Base-by-base conservation (phyloP, 495 filamentous ascomycete genomes). In the Lasiosphaeris hirsuta region DNA sequence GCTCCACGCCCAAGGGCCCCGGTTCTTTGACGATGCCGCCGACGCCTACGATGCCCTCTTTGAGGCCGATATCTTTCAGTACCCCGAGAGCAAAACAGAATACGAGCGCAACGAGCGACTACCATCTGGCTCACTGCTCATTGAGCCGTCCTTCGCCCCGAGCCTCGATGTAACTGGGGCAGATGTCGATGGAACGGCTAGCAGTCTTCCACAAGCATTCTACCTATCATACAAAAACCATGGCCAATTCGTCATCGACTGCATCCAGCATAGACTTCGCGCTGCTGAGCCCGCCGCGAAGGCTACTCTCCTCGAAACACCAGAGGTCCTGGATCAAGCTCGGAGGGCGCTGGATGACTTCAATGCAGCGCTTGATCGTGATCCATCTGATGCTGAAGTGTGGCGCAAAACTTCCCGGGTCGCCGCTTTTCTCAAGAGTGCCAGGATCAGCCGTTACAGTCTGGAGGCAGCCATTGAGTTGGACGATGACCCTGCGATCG, bases 151-250 rank as follows among this genome's bases (percentile, higher is more conserved):
- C 2, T 76, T 76, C 40, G 39, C 72, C 11, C 66, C 71, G 33
- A 67, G 69, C 3, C 67, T 81, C 7, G 72, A 74, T 17, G 64
- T 74, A 11, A 67, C 73, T 11, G 76, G 73, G 52, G 68, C 68
- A 33, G 75, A 79, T 54, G 69, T 78, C n/a, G 90, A 94, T 51
- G 86, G 80, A 4, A 83, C 85, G 0, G 89, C 86, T 30, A 95
- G 86, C 69, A 88, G 87, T 38, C 74, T 97, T 4, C 88, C 91
- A 0, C 90, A 97, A 61, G 90, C 94, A 8, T 80, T 96, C 15
- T 96, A 95, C 61, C 81, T 99, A 7, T 86, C 93, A 4, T 90
- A 91, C 77, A 99, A 99, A 66, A 97, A 97, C 68, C 85, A 92
- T 72, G 95, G 91, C 49, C 87, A 96, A 65, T 97, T 92, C 67